These are phyloP conservation scores for Halteria grandinella DNA, from an alignment of 73 alveolate species.

Conservation along the genomic window DNA sequence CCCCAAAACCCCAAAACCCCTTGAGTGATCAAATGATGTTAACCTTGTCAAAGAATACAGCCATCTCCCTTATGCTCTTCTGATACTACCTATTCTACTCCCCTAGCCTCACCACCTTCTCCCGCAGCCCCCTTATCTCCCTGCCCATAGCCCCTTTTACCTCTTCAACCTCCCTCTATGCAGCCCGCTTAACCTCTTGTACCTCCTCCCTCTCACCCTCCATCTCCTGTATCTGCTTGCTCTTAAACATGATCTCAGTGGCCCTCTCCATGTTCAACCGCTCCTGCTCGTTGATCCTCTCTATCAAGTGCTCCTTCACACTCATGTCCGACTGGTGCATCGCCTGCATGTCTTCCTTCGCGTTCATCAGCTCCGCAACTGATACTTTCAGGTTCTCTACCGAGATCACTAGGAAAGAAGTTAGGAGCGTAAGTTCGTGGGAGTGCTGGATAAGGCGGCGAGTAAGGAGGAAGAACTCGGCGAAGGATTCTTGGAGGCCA, in stretches of 20 bases:
- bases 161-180: background rate
- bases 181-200: slow-evolving; percentile 4
- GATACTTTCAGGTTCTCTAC: slow-evolving; percentile 33
- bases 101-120: slow-evolving; percentile 2
- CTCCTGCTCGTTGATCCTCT: slow-evolving; percentile 36
- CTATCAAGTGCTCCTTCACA: slow-evolving; percentile 39
- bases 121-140: slow-evolving; percentile 27
- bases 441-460: background rate
- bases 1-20: no score
- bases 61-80: slow-evolving; percentile 36
- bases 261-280: slow-evolving; percentile 8
- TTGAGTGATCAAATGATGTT: slow-evolving; percentile 41
- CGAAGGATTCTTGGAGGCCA: slow-evolving; percentile 26
- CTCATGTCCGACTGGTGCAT: slow-evolving; percentile 22
- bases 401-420: slow-evolving; percentile 25
- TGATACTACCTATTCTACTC: slow-evolving; percentile 26
- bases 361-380: slow-evolving; percentile 24
- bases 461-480: slow-evolving; percentile 24
- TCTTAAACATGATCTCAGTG: slow-evolving; percentile 45
- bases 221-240: slow-evolving; percentile 17
- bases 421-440: slow-evolving; percentile 17
- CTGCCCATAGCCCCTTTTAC: background rate
- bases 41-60: slow-evolving; percentile 33
- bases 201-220: slow-evolving; percentile 10
- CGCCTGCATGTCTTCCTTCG: slow-evolving; percentile 51